These are phyloP conservation scores for Ascoidea asiatica DNA, from an alignment of 805 yeast species.

Conservation along the genomic window DNA sequence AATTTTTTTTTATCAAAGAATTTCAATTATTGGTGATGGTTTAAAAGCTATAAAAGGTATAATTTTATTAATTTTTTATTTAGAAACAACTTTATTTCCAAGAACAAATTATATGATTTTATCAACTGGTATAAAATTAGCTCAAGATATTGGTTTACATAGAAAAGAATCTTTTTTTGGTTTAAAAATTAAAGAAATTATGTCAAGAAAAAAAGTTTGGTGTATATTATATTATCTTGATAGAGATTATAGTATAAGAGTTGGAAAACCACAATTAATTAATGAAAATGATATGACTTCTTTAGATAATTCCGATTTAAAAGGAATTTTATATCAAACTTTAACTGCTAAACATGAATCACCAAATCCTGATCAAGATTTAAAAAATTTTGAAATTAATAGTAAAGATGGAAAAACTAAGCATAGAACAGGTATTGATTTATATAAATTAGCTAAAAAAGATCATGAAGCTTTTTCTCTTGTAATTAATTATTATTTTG, in stretches of 20 bases:
- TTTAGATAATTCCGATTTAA: constrained; percentile 2
- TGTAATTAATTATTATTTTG: constrained; percentile 1
- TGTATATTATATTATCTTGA: constrained; percentile 36
- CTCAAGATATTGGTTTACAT: constrained; percentile 45
- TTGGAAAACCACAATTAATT: constrained; percentile 36
- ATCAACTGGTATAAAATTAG: constrained; percentile 35
- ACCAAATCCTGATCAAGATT: background rate
- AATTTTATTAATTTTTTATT: constrained; percentile 26
- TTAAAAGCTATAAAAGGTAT: constrained; percentile 36
- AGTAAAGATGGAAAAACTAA: background rate
- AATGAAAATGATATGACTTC: constrained; percentile 25
- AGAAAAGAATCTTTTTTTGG: constrained; percentile 28
- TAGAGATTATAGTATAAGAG: constrained; percentile 26
- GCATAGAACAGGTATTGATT: background rate
- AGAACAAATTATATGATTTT: constrained; percentile 28
- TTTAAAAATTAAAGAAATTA: constrained; percentile 21
- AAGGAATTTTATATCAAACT: background rate
- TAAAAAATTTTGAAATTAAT: background rate
- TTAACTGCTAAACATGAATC: constrained; percentile 10
- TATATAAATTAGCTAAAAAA: background rate
- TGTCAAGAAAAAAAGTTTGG: constrained; percentile 29
- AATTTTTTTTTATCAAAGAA: constrained; percentile 36
- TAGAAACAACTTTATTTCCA: constrained; percentile 22
- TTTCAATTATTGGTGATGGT: constrained; percentile 37
- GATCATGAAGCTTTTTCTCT: background rate